These are phyloP conservation scores for Castanopsis chinensis DNA, from an alignment of 306 rosid genomes.

Conservation along the genomic window DNA sequence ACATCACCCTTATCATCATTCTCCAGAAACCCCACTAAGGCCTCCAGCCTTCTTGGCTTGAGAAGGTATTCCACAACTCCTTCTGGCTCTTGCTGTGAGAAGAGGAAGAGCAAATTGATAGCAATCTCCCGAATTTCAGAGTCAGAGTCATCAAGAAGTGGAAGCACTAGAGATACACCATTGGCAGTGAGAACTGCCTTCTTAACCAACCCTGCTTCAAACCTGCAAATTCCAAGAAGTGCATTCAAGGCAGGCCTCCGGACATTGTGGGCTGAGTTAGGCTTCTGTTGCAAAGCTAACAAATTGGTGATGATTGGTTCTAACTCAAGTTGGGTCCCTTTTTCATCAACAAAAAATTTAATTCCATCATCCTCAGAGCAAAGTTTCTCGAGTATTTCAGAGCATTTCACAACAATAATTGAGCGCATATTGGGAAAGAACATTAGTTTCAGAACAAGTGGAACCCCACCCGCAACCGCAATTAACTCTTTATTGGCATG, in stretches of 20 bases:
- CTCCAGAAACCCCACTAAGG: constrained; percentile 75
- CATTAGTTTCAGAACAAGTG: constrained; percentile 47
- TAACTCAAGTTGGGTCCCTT: constrained; percentile 61
- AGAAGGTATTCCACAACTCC: constrained; percentile 83
- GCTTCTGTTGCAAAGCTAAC: constrained; percentile 47
- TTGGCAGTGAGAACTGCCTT: constrained; percentile 65
- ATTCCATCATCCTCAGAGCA: constrained; percentile 49
- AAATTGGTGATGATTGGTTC: constrained; percentile 58
- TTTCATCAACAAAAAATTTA: constrained; percentile 56
- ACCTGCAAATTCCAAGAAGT: constrained; percentile 79
- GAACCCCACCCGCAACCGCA: constrained; percentile 64
- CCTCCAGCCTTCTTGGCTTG: constrained; percentile 86
- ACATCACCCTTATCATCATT: constrained; percentile 55
- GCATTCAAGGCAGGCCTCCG: constrained; percentile 60
- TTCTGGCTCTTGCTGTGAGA: constrained; percentile 79
- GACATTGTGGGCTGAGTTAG: constrained; percentile 38
- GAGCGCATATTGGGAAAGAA: constrained; percentile 41
- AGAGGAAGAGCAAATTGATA: constrained; percentile 64
- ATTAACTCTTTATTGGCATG: constrained; percentile 56
- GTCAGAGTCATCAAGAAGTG: constrained; percentile 72
- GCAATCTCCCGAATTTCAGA: constrained; percentile 62
- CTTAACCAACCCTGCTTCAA: constrained; percentile 66
- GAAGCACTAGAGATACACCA: constrained; percentile 65
- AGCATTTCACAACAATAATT: constrained; percentile 44
- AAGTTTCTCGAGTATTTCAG: constrained; percentile 73